Base-by-base conservation (phyloP, 75 land plant genomes). In the Sequoia sempervirens region DNA sequence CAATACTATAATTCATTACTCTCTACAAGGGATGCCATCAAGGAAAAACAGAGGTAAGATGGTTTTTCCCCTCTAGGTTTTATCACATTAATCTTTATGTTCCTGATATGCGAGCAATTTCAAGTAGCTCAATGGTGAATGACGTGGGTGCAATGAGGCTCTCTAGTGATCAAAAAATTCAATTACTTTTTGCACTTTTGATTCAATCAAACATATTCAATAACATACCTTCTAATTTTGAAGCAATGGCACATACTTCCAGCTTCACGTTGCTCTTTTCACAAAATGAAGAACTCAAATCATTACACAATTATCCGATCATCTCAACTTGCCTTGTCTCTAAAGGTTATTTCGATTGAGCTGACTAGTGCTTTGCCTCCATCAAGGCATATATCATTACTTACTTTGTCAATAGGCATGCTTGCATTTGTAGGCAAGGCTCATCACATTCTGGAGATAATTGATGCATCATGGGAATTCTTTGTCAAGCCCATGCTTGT, bases 211-310 rank as follows among this genome's bases (percentile, higher is more conserved):
- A 82, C 82, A 88, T 92, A 86, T 87, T 94, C 58, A 94, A 96
- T 88, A 97, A 97, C 83, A 75, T 86, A 68, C 99, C 98, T 74
- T 46, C 89, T 84, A 94, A 94, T 85, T 89, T 90, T 90, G 96
- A 94, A 89, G 96, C 99, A 38, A 93, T 97, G 41, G 90, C 90
- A 83, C 95, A 93, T 88, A 93, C 99, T 54, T 97, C 88, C 81
- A 87, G 90, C 82, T 86, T 96, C 82, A 84, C 89, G 2, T 89
- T 96, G 41, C 79, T 94, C 58, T 89, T 93, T 88, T 34, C 36
- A 34, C 36, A 34, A 34, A 34, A 34, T 41, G 43, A 41, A 41
- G 46, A 45, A 45, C 5, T 45, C 46, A 45, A 45, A 45, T 7
- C 46, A 45, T 45, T 7, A 7, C 46, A 40, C 4, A 40, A 40